A percentile compares a stretch with the other conserved stretches of the same genome.
These are phyloP conservation scores for Solanum neorickii DNA, from an alignment of 257 asterid species.

Conservation along the genomic window DNA sequence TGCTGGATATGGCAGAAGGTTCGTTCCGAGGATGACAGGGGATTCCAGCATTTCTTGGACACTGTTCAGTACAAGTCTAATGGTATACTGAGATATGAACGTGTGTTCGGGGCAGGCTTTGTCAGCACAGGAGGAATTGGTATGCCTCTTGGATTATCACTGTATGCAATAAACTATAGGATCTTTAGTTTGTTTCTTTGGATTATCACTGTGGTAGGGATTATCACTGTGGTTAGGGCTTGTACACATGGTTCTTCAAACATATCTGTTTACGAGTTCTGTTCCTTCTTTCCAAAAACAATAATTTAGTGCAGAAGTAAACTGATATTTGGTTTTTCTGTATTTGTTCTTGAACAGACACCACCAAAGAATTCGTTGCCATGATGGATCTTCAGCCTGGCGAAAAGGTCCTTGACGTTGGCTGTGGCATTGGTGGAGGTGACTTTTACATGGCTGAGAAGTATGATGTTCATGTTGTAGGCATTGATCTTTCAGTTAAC, in stretches of 20 bases:
- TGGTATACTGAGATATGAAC: conserved; percentile 87
- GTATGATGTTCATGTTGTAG: conserved; percentile 84
- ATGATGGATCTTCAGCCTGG: conserved; percentile 79
- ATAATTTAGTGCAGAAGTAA: background rate
- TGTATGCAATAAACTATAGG: background rate
- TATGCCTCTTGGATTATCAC: conserved; percentile 6
- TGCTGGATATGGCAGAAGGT: conserved; percentile 96
- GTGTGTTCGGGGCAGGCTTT: conserved; percentile 82
- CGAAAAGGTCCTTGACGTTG: conserved; percentile 90
- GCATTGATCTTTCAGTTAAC: conserved; percentile 83
- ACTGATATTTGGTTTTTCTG: background rate
- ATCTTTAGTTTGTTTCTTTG: background rate
- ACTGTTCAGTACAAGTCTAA: conserved; percentile 80
- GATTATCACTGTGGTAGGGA: background rate
- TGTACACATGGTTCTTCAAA: background rate
- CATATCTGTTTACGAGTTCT: background rate
- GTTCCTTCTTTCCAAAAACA: background rate
- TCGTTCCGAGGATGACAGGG: conserved; percentile 56
- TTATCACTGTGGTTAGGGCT: background rate
- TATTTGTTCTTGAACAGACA: conserved; percentile 38
- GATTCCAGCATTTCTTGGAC: conserved; percentile 88
- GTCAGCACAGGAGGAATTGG: conserved; percentile 99
- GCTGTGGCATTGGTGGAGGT: conserved; percentile 99
- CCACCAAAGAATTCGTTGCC: conserved; percentile 81
- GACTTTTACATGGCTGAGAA: conserved; percentile 94